Evolutionary conservation across 2,329 filamentous ascomycete species (phyloP).

Genomic region (Ophiostoma himal-ulmi): DNA sequence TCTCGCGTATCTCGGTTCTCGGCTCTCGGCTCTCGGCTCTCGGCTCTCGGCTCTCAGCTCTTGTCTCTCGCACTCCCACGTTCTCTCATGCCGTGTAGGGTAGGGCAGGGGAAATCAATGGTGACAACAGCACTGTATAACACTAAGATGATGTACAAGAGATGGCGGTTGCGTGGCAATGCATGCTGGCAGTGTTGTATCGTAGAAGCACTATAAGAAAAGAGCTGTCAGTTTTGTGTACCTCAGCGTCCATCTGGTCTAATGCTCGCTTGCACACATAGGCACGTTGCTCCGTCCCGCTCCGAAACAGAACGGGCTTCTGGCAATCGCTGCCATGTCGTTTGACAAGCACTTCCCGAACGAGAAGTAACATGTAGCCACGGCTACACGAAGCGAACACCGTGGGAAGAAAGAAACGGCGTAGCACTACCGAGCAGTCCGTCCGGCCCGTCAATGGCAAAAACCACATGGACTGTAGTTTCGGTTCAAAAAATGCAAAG

Average conservation of each 20-base stretch:
- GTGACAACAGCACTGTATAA: background rate
- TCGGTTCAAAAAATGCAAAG: background rate
- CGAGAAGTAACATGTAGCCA: background rate
- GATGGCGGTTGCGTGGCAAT: background rate
- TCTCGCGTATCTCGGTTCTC: background rate
- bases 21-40: no score
- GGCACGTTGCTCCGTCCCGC: background rate
- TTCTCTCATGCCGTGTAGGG: background rate
- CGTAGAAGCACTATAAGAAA: background rate
- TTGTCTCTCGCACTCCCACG: background rate
- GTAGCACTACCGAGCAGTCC: background rate
- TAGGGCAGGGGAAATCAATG: background rate
- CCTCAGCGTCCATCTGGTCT: background rate
- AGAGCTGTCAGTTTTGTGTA: background rate
- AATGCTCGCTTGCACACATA: background rate
- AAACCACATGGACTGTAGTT: background rate
- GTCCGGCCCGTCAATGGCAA: background rate
- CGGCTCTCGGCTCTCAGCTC: background rate
- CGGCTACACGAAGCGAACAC: background rate
- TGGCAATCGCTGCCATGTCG: background rate
- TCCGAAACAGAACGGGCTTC: background rate
- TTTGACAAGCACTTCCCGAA: background rate
- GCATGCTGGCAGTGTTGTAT: background rate
- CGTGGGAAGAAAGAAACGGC: background rate
- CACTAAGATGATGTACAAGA: background rate